Percentiles rank a stretch among this genome's conserved stretches.
phyloP scores from a whole-genome alignment of 352 stramenopile genomes.

The Phytophthora foliorum region DNA sequence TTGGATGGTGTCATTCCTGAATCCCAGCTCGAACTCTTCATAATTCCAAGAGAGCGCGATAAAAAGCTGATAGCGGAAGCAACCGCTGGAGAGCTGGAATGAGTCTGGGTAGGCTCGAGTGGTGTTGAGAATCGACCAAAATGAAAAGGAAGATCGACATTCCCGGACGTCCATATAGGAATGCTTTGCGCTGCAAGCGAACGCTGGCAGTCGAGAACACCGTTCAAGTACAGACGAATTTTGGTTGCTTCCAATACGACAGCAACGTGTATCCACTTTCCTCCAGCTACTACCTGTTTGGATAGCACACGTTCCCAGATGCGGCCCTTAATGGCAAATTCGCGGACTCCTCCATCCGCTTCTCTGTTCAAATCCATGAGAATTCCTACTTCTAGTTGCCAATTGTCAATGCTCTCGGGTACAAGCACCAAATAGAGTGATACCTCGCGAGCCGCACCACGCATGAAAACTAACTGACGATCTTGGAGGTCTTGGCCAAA shows the following conservation, averaged over 20 bases:
- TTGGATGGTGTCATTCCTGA: slow-evolving; percentile 11
- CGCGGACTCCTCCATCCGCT: neutral
- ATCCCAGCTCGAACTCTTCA: slow-evolving; percentile 24
- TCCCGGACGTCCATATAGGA: slow-evolving; percentile 36
- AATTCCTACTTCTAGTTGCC: slow-evolving; percentile 74
- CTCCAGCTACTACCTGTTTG: slow-evolving; percentile 71
- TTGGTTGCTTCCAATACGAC: slow-evolving; percentile 90
- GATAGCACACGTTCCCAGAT: slow-evolving; percentile 76
- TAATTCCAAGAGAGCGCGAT: slow-evolving; percentile 29
- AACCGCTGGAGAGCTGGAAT: neutral
- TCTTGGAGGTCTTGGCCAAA: slow-evolving; percentile 27
- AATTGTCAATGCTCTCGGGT: slow-evolving; percentile 53
- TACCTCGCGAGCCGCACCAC: slow-evolving; percentile 70
- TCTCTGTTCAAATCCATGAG: slow-evolving; percentile 35
- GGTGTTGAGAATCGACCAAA: slow-evolving; percentile 51
- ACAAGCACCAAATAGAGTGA: slow-evolving; percentile 67
- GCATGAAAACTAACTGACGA: slow-evolving; percentile 75
- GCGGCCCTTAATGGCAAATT: slow-evolving; percentile 20
- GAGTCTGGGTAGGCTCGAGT: neutral
- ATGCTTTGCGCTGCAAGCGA: slow-evolving; percentile 53
- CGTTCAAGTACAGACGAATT: slow-evolving; percentile 93
- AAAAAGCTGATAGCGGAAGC: slow-evolving; percentile 30
- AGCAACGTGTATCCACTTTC: slow-evolving; percentile 88
- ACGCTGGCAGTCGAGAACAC: slow-evolving; percentile 85
- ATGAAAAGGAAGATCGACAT: slow-evolving; percentile 58